Conservation (phyloP, 1,139 yeast genomes). For the Hemisphaericaspora lyxosophila region DNA sequence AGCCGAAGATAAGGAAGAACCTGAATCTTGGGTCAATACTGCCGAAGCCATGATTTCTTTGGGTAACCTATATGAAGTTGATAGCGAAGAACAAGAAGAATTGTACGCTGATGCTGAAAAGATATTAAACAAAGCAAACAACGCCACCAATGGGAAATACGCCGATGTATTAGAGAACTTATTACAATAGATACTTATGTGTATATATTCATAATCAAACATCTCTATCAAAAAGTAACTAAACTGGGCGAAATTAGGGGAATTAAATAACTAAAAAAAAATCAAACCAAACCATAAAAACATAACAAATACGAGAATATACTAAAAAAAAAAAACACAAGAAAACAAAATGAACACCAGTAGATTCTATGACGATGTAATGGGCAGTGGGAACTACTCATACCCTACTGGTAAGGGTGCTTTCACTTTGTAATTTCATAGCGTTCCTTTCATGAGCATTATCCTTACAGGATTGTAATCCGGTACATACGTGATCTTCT, state of each 20-base stretch:
- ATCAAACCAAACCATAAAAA: neutral
- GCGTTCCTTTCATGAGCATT: constrained; percentile 58
- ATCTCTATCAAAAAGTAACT: neutral
- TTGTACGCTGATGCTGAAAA: constrained; percentile 68
- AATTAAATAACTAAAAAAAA: neutral
- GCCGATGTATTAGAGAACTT: constrained; percentile 56
- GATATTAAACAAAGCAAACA: constrained; percentile 62
- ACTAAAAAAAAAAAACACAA: neutral
- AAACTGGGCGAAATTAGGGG: neutral
- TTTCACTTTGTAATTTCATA: constrained; percentile 42
- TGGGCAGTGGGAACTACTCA: too few relatives aligned
- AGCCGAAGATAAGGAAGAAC: constrained; percentile 71
- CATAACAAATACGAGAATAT: too few relatives aligned
- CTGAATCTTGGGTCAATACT: constrained; percentile 74
- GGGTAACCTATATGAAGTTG: constrained; percentile 70
- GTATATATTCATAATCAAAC: constrained; percentile 1
- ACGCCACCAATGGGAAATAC: constrained; percentile 73
- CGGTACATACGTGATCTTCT: constrained; percentile 82
- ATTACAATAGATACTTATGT: constrained; percentile 12
- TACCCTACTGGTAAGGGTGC: constrained; percentile 36
- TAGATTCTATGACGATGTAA: too few relatives aligned
- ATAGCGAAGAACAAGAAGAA: constrained; percentile 62
- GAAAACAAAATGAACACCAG: too few relatives aligned
- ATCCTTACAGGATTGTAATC: constrained; percentile 78
- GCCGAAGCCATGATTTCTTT: constrained; percentile 84